Percentiles rank a stretch among this genome's conserved stretches.
These are phyloP conservation scores for Oryza brachyantha DNA, from an alignment of 176 grass and related monocot genomes.

Conservation along the genomic window DNA sequence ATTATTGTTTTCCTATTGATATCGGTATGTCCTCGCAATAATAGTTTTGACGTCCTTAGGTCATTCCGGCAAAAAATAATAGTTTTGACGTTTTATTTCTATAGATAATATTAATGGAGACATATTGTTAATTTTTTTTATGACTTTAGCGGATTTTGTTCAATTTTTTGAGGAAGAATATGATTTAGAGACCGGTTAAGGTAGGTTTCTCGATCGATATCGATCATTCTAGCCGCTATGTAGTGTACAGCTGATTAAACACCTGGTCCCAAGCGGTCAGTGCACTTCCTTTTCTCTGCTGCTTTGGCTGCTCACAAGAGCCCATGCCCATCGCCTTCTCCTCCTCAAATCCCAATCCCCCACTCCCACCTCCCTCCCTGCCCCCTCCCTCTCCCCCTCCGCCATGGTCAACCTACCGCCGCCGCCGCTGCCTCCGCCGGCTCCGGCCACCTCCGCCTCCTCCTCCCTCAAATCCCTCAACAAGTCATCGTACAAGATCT, in stretches of 20 bases:
- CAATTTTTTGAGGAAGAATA: too few species aligned
- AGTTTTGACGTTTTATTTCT: too few species aligned
- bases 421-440: background rate
- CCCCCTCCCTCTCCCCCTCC: background rate
- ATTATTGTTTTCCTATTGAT: too few species aligned
- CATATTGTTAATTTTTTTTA: too few species aligned
- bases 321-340: conserved; percentile 9
- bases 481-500: conserved; percentile 94
- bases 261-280: background rate
- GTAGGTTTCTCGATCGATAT: background rate
- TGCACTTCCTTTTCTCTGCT: conserved; percentile 1
- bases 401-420: conserved; percentile 36
- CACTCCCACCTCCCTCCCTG: background rate
- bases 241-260: background rate
- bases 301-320: background rate
- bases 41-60: too few species aligned
- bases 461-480: conserved; percentile 67
- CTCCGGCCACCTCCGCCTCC: conserved; percentile 1
- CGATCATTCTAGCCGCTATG: background rate
- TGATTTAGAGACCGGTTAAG: background rate
- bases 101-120: too few species aligned
- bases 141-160: too few species aligned
- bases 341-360: conserved; percentile 35
- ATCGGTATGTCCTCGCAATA: too few species aligned
- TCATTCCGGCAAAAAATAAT: too few species aligned